Conservation (phyloP, 139 green algal species). For the Zygnema cylindricum region DNA sequence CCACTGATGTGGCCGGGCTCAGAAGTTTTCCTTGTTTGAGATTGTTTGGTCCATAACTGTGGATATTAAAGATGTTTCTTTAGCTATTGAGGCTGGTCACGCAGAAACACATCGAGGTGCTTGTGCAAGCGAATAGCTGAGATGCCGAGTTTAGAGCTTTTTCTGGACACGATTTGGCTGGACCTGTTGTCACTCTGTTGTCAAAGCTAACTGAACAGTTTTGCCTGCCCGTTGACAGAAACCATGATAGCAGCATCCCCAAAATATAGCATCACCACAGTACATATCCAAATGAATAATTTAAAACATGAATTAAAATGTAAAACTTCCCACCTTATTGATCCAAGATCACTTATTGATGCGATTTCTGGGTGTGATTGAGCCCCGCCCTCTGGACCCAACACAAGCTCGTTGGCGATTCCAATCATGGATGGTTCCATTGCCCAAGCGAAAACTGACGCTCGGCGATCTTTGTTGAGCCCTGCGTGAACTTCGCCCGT, state of each 20-base stretch:
- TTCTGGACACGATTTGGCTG: not conserved
- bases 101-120: no score
- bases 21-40: no score
- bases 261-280: no score
- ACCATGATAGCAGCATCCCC: no score
- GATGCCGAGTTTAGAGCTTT: not conserved
- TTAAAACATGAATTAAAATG: no score
- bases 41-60: no score
- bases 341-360: not conserved
- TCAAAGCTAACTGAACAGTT: not conserved
- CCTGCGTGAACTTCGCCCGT: conserved; percentile 63
- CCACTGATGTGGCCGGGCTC: no score
- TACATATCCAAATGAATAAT: no score
- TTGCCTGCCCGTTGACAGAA: no score
- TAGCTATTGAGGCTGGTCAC: no score
- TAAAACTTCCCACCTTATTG: conserved; percentile 23
- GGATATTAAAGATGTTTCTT: no score
- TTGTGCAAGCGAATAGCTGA: not conserved
- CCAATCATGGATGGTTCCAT: conserved; percentile 60
- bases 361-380: conserved; percentile 10
- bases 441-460: conserved; percentile 54
- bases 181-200: not conserved
- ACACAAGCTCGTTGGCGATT: conserved; percentile 52
- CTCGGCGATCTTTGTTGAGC: conserved; percentile 37
- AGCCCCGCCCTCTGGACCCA: conserved; percentile 13